phyloP scores from a whole-genome alignment of 306 rosid species.

The Carpinus fangiana region DNA sequence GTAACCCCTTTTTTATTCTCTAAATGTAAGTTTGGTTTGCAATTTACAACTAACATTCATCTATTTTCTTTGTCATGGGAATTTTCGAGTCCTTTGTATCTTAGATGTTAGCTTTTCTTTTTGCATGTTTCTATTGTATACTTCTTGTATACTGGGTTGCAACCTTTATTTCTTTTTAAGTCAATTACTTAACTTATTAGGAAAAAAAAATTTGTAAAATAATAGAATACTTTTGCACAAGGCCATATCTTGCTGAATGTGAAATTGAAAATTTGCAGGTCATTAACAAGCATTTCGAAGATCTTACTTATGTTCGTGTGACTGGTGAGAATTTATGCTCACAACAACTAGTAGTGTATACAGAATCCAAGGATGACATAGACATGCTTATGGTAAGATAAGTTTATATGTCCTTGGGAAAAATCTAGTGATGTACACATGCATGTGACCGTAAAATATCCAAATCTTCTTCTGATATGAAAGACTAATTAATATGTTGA shows the following conservation, averaged over 20 bases:
- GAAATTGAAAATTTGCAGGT: slow-evolving; percentile 59
- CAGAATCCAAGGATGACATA: slow-evolving; percentile 69
- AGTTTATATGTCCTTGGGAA: neutral
- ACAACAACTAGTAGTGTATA: slow-evolving; percentile 60
- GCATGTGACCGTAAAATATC: neutral
- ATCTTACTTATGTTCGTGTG: slow-evolving; percentile 58
- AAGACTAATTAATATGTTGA: neutral
- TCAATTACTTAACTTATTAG: too few relatives aligned
- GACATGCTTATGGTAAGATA: slow-evolving; percentile 67
- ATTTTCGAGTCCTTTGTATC: neutral
- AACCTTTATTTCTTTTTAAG: neutral
- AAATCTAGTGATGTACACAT: neutral
- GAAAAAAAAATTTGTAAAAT: neutral
- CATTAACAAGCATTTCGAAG: slow-evolving; percentile 61
- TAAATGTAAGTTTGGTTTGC: neutral
- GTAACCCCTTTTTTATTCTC: neutral
- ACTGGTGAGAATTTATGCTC: slow-evolving; percentile 47
- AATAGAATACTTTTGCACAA: neutral
- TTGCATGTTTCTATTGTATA: neutral
- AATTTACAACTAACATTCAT: neutral
- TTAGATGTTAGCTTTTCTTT: neutral
- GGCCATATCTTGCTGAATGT: slow-evolving; percentile 29
- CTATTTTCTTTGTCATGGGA: neutral
- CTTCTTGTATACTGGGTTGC: neutral
- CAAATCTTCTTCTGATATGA: neutral